Evolutionary conservation across 306 rosid species (phyloP).

Genomic region (Medicago truncatula): MtrunA17r5.0-ANR NC_053048.1:32414501-32415000

Average conservation of each 20-base stretch:
- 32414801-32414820: background rate
- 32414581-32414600: conserved; percentile 5
- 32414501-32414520: background rate
- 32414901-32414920: too few relatives aligned
- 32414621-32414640: background rate
- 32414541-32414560: conserved; percentile 7
- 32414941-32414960: background rate
- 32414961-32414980: background rate
- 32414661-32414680: conserved; percentile 12
- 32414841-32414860: too few relatives aligned
- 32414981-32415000: background rate
- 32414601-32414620: background rate
- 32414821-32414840: background rate
- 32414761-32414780: conserved; percentile 6
- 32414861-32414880: too few relatives aligned
- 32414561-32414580: conserved; percentile 8
- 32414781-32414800: background rate
- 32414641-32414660: conserved; percentile 1
- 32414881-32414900: too few relatives aligned
- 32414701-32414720: conserved; percentile 37
- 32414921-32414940: too few relatives aligned
- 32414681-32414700: conserved; percentile 14
- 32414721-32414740: conserved; percentile 3
- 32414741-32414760: background rate
- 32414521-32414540: background rate